A percentile compares a stretch with the other conserved stretches of the same genome.
Conservation (phyloP, 495 filamentous ascomycete genomes). For the Hypomontagnella submonticulosa region DNA sequence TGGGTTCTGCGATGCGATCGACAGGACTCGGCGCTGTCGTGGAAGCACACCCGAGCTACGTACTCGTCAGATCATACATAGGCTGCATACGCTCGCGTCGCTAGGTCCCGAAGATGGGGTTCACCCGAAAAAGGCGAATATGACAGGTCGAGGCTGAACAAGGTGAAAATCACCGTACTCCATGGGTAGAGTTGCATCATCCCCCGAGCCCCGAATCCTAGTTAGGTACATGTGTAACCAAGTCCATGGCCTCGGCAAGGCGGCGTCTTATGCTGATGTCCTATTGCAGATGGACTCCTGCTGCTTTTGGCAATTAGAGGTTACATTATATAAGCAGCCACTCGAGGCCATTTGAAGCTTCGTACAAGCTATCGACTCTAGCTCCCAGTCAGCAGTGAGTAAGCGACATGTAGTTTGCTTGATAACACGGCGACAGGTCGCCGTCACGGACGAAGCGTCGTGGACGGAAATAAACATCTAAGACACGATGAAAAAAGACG, state of each 20-base stretch:
- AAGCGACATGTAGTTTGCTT: constrained; percentile 10
- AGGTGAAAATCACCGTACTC: constrained; percentile 18
- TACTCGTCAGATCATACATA: no score
- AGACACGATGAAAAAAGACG: constrained; percentile 14
- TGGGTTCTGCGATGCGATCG: constrained; percentile 22
- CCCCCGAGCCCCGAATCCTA: constrained; percentile 21
- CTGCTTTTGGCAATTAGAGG: constrained; percentile 14
- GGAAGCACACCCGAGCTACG: not conserved
- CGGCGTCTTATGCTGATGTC: constrained; percentile 20
- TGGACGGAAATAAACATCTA: not conserved
- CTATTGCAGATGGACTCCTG: constrained; percentile 12
- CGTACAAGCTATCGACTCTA: constrained; percentile 26
- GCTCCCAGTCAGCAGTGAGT: constrained; percentile 29
- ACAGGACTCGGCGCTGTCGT: constrained; percentile 22
- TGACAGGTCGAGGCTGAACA: constrained; percentile 37
- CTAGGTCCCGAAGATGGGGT: constrained; percentile 29
- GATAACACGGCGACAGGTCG: constrained; percentile 3
- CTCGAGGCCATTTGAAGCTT: not conserved
- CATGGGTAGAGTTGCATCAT: constrained; percentile 30
- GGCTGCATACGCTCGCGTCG: not conserved
- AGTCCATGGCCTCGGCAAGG: constrained; percentile 29
- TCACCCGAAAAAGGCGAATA: constrained; percentile 23
- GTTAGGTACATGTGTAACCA: constrained; percentile 8
- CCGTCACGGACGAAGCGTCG: constrained; percentile 6
- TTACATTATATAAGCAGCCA: constrained; percentile 29